Evolutionary conservation across 2,329 filamentous ascomycete genomes (phyloP), one percentile per base, ranked within the genome.

Genomic region (Ophiostoma australiae): DNA sequence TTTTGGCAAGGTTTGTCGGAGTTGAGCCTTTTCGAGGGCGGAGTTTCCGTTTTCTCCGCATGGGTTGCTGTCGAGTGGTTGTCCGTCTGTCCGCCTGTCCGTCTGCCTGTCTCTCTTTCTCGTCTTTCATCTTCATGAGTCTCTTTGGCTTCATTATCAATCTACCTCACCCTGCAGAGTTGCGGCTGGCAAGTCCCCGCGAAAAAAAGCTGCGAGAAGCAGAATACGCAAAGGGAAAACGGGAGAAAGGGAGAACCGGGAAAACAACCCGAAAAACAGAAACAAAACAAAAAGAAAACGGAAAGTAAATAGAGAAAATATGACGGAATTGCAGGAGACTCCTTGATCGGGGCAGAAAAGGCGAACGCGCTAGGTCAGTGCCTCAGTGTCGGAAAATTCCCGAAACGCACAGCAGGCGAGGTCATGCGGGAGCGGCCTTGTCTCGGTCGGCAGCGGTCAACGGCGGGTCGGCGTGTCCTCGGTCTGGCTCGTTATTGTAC

Each of bases 391-490:
- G 58, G 35, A 61, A 67, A 41, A 27, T 52, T 72, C 63, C 41
- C 58, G 35, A 69, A 69, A 67, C 33, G 58, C 61, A 52, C 70
- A 58, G 69, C 58, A 33, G n/a, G 15, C 5, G 13, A 33, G 58
- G 58, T 63, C 27, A 63, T 63, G 58, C 27, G 58, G 58, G 17
- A 63, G 58, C 58, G 58, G 58, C 17, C 58, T 6, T 63, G 58
- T 63, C 58, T 33, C 58, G 58, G 58, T 63, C 58, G 58, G 27
- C 58, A 13, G 27, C 58, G 23, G 52, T 58, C 67, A 52, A 39
- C n/a, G 39, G 61, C 69, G 17, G 41, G 69, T 37, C 65, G 69
- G 55, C 69, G 44, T 67, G 69, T 48, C 69, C 20, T 63, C n/a
- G 44, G 52, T 65, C 37, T 69, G 55, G 66, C 48, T 35, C 39